Base-by-base conservation (phyloP, 2,329 filamentous ascomycete species). In the Trichoderma simmonsii region DNA sequence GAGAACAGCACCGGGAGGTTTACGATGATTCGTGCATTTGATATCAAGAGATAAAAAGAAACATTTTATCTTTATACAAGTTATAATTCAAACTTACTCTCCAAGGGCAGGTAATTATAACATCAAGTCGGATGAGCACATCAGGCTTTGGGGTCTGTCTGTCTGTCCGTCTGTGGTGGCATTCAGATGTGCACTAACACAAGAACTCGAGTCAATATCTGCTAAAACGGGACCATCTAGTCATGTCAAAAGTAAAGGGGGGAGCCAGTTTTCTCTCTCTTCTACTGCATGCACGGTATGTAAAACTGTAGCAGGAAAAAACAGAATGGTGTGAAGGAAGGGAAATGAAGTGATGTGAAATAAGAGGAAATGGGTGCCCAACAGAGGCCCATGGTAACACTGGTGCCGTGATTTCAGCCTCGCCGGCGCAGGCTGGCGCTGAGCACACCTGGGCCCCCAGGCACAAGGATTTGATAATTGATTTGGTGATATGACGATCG, bases 371-470 rank as follows among this genome's bases (percentile, higher is more conserved):
- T 28, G 48, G 66, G 18, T 70, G 66, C 57, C 39, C 66, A 15
- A 70, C 54, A n/a, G 56, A 56, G 48, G 54, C 28, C 7, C 15
- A 43, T 18, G 15, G 36, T 43, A 43, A 28, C 39, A 36, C 26
- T 59, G 8, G 39, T 28, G 5, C 43, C 3, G 56, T 24, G 18
- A 70, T 62, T 69, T 62, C 57, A 70, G 63, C 65, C 70, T 56
- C 36, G 43, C 39, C 48, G 68, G 60, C 59, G 68, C 68, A 64
- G 30, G 68, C 68, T 57, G 68, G 60, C 68, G 68, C 68, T 70
- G 59, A 26, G 30, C 34, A 32, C 65, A 39, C 57, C 6, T 51
- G 2, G 43, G 9, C 43, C 48, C n/a, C n/a, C 48, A 54, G 21
- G 48, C 39, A 43, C 39, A 43, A 43, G 39, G 39, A 43, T 43